Base-by-base conservation (phyloP, 768 basidiomycete species). In the Floccularia luteovirens region DNA sequence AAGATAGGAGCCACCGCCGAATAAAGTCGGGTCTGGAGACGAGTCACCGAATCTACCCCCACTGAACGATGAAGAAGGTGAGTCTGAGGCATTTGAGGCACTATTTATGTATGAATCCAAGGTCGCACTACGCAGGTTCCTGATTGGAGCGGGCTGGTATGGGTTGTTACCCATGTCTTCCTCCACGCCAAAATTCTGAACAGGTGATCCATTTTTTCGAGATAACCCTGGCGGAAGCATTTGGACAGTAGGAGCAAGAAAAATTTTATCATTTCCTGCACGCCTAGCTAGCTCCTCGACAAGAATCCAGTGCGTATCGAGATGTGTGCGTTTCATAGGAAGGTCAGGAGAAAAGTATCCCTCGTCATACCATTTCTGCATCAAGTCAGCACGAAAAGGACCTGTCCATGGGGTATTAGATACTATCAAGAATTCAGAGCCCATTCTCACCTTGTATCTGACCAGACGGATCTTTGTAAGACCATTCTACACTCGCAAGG, bases 321-420 rank as follows among this genome's bases (percentile, higher is more conserved):
- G 47, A 45, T 75, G 69, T n/a, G 74, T 77, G 33, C 91, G 79
- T 55, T 84, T 89, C 77, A 93, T 82, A 24, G 87, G 77, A 19
- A 97, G 71, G 46, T 89, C 82, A 20, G 79, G 66, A 6, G 77
- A 67, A 53, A 97, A 97, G 61, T 93, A 97, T 12, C 88, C 86
- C 51, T 85, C 86, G 37, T 89, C 79, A 55, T 80, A 82, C 92
- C 92, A 96, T 53, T 88, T 88, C 64, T 94, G 91, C 92, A 97
- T 94, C 40, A 85, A 50, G 45, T 83, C 78, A 20, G 89, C 90
- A 32, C 73, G 74, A 70, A 94, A 97, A 4, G 92, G 91, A 43
- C 92, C 91, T 94, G 46, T 34, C 8, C 14, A 30, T 34, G n/a
- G 32, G 6, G 32, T 34, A 14, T 34, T 14, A 7, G 16, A 6